Evolutionary conservation across 352 stramenopile genomes (phyloP).

Genomic region (Phytopythium kandeliae): DNA sequence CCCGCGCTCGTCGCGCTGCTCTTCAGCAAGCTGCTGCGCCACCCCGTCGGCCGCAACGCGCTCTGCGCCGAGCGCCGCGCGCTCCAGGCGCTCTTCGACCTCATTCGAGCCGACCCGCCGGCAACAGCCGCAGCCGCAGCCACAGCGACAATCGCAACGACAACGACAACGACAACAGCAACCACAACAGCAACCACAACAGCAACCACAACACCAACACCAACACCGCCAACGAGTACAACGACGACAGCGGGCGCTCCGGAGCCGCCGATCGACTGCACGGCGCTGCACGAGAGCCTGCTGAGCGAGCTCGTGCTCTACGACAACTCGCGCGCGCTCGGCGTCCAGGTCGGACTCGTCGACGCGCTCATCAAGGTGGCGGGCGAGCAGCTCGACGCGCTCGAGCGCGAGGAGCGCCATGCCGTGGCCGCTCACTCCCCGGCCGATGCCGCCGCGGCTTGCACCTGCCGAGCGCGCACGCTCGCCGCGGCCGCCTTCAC

Average conservation of each 20-base stretch:
- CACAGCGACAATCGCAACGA: background rate
- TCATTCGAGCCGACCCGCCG: constrained; percentile 31
- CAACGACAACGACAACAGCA: background rate
- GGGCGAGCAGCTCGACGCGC: constrained; percentile 11
- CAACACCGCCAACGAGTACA: background rate
- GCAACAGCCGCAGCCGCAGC: background rate
- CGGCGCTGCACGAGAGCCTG: constrained; percentile 33
- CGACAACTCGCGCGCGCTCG: constrained; percentile 43
- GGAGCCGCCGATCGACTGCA: background rate
- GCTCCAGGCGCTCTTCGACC: constrained; percentile 41
- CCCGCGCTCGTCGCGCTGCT: constrained; percentile 40
- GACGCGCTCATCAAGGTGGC: constrained; percentile 35
- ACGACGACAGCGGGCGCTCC: too few species aligned
- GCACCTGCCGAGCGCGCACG: constrained; percentile 4
- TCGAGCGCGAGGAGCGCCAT: constrained; percentile 10
- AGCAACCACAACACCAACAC: background rate
- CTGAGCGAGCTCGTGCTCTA: constrained; percentile 45
- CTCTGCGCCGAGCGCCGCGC: constrained; percentile 38
- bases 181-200: background rate
- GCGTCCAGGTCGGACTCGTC: constrained; percentile 49
- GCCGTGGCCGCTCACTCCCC: constrained; percentile 4
- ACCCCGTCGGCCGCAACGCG: constrained; percentile 33
- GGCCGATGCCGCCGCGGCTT: background rate
- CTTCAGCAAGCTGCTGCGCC: constrained; percentile 50
- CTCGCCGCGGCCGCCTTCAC: constrained; percentile 53